These are phyloP conservation scores for Claviceps capensis DNA, from an alignment of 2,329 filamentous ascomycete species.

Conservation along the genomic window DNA sequence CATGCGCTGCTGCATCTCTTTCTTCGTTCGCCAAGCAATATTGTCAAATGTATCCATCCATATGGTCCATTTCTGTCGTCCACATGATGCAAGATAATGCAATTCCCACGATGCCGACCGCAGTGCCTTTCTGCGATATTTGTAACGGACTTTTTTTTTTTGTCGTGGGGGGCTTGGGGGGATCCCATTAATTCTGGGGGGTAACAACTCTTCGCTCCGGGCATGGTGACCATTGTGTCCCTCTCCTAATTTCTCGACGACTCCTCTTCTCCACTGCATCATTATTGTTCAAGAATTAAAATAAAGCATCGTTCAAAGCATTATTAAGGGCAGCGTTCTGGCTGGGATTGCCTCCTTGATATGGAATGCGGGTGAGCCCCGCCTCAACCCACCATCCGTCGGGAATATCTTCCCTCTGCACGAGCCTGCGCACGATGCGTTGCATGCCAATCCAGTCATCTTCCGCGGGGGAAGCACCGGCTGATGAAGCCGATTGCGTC, in stretches of 20 bases:
- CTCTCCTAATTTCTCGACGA: neutral
- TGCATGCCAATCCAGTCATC: constrained; percentile 49
- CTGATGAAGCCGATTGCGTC: neutral
- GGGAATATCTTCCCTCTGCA: constrained; percentile 59
- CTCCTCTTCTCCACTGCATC: neutral
- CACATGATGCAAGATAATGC: neutral
- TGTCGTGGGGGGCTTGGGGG: neutral
- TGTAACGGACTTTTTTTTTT: neutral
- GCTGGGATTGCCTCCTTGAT: constrained; percentile 12
- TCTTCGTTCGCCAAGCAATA: neutral
- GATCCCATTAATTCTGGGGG: neutral
- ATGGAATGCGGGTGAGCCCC: constrained; percentile 47
- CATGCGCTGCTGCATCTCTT: neutral
- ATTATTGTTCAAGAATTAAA: neutral
- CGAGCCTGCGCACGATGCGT: constrained; percentile 55
- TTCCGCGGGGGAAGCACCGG: constrained; percentile 14
- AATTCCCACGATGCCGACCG: neutral
- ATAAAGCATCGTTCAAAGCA: neutral
- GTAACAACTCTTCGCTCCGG: neutral
- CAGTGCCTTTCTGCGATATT: neutral
- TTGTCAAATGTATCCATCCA: neutral
- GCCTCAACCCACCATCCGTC: constrained; percentile 71
- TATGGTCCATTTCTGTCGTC: neutral
- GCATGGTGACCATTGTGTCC: neutral
- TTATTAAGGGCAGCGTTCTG: too few relatives aligned